Evolutionary conservation across 1,284 basidiomycete species (phyloP).

Genomic region (Cerioporus squamosus): DNA sequence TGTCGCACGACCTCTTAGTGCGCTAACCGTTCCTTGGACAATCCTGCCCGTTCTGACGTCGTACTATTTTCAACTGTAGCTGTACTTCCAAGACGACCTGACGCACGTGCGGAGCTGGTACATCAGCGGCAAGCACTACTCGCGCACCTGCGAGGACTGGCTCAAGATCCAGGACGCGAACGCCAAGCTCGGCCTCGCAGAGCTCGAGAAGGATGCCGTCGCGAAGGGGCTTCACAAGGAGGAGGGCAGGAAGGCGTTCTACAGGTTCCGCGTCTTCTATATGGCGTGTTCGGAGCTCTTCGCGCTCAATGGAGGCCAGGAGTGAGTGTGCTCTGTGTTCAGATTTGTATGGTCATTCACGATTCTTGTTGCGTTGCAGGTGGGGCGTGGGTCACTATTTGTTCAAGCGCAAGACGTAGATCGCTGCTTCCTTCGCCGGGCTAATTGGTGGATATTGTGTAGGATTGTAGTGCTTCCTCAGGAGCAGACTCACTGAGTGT

Average conservation of each 20-base stretch:
- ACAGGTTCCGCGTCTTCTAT: constrained; percentile 75
- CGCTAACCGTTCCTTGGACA: background rate
- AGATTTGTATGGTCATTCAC: background rate
- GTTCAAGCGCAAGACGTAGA: constrained; percentile 41
- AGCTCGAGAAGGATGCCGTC: constrained; percentile 54
- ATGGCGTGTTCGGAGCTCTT: constrained; percentile 80
- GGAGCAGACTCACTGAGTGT: too few species aligned
- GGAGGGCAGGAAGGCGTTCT: constrained; percentile 67
- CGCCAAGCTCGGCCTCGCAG: constrained; percentile 50
- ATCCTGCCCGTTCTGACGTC: background rate
- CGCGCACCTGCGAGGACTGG: constrained; percentile 74
- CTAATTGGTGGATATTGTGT: too few species aligned
- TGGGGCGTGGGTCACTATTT: constrained; percentile 64
- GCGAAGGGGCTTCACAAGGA: constrained; percentile 48
- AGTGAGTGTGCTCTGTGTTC: constrained; percentile 45
- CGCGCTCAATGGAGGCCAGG: constrained; percentile 66
- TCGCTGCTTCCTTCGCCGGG: too few species aligned
- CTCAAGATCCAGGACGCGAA: constrained; percentile 61
- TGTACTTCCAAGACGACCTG: constrained; percentile 74
- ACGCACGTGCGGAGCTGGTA: constrained; percentile 66
- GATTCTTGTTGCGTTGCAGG: constrained; percentile 19
- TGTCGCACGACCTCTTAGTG: constrained; percentile 69
- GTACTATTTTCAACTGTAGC: constrained; percentile 33
- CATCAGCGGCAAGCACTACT: constrained; percentile 71
- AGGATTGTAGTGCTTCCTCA: too few species aligned